phyloP scores from a whole-genome alignment of 306 rosid genomes.

The Cercis canadensis region DNA sequence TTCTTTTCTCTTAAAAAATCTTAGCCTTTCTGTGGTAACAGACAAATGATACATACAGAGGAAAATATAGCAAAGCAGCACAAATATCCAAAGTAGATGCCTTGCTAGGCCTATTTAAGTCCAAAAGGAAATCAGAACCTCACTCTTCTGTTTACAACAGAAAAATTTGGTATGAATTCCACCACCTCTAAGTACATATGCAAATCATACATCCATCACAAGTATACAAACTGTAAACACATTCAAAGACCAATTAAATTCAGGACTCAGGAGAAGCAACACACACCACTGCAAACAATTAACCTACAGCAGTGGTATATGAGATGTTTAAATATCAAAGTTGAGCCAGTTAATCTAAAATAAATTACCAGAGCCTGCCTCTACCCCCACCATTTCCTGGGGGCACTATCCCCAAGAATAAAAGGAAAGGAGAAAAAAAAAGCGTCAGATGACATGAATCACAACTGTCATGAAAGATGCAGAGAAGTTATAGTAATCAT shows the following conservation, averaged over 20 bases:
- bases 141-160: too few relatives aligned
- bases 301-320: background rate
- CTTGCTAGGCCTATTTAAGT: conserved; percentile 2
- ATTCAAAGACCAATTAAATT: conserved; percentile 8
- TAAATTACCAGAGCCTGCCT: too few relatives aligned
- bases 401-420: too few relatives aligned
- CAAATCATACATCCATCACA: conserved; percentile 20
- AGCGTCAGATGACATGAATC: too few relatives aligned
- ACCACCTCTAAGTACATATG: conserved; percentile 12
- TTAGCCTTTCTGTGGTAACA: background rate
- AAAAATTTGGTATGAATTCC: background rate
- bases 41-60: conserved; percentile 15
- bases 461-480: too few relatives aligned
- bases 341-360: too few relatives aligned
- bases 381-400: too few relatives aligned
- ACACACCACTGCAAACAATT: conserved; percentile 9
- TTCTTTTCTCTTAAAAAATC: conserved; percentile 22
- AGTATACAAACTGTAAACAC: conserved; percentile 2
- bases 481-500: too few relatives aligned
- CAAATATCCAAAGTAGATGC: conserved; percentile 29
- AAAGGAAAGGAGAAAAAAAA: too few relatives aligned
- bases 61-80: conserved; percentile 29
- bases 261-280: conserved; percentile 22
- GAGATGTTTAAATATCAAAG: too few relatives aligned
- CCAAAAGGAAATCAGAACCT: background rate